phyloP scores from a whole-genome alignment of 768 basidiomycete genomes.

The Pulveroboletus ravenelii region DNA sequence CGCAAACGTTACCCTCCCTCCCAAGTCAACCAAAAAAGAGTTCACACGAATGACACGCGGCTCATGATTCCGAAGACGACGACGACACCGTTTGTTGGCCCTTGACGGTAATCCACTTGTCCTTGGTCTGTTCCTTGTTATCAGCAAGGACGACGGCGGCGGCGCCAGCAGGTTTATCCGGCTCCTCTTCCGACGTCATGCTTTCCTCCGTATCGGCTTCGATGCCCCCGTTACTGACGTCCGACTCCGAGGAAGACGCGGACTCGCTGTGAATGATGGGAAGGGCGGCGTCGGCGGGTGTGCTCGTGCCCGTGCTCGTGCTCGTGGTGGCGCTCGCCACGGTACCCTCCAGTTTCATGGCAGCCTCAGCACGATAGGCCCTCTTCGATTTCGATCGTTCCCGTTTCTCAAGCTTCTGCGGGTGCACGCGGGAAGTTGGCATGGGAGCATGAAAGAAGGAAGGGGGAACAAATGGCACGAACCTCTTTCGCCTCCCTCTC shows the following conservation, averaged over 20 bases:
- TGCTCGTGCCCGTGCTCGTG: not conserved
- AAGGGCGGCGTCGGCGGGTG: constrained; percentile 15
- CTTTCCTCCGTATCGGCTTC: constrained; percentile 78
- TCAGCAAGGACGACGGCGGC: not conserved
- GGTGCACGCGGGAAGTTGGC: not conserved
- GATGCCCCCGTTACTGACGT: constrained; percentile 51
- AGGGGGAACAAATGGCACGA: constrained; percentile 1
- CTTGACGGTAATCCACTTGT: constrained; percentile 80
- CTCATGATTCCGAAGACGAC: constrained; percentile 10
- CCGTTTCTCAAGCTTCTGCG: constrained; percentile 52
- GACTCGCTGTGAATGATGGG: constrained; percentile 24
- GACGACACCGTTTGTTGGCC: constrained; percentile 31
- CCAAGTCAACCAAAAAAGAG: constrained; percentile 4
- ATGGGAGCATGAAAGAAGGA: not conserved
- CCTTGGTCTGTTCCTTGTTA: constrained; percentile 38
- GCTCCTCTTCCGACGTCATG: constrained; percentile 67
- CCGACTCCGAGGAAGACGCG: constrained; percentile 55
- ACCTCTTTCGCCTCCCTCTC: constrained; percentile 47
- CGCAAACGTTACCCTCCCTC: not conserved
- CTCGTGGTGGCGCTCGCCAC: constrained; percentile 3
- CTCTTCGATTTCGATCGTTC: constrained; percentile 56
- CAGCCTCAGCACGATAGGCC: constrained; percentile 32
- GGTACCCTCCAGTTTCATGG: constrained; percentile 24
- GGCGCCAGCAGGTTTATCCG: constrained; percentile 36
- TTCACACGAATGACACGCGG: constrained; percentile 9